Percentiles rank a stretch among this genome's conserved stretches.
These are phyloP conservation scores for Aegilops bicornis DNA, from an alignment of 176 grass and related monocot species.

Conservation along the genomic window DNA sequence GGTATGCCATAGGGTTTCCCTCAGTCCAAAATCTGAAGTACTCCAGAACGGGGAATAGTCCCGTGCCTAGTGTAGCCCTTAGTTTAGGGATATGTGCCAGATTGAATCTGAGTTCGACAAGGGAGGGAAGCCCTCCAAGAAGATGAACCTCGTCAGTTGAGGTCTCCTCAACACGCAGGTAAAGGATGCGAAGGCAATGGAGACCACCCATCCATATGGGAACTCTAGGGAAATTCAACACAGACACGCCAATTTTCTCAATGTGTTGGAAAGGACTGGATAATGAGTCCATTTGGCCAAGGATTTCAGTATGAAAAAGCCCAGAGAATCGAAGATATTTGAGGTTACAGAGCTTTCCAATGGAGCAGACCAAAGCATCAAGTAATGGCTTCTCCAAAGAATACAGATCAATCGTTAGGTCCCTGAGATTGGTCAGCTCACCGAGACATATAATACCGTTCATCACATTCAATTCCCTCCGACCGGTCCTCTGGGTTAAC, in stretches of 20 bases:
- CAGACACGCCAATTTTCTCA: fast-evolving
- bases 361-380: neutral
- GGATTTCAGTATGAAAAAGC: fast-evolving
- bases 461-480: too few relatives aligned
- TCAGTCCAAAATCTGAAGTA: fast-evolving
- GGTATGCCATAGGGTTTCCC: neutral
- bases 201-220: neutral
- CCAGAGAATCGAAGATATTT: neutral
- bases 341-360: neutral
- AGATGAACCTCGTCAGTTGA: neutral
- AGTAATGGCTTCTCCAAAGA: neutral
- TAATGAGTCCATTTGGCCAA: neutral
- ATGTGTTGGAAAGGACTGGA: neutral
- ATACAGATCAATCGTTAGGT: too few relatives aligned
- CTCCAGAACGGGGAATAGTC: neutral
- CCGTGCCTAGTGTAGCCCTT: neutral
- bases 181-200: neutral
- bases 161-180: neutral
- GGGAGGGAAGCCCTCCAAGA: neutral
- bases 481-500: too few relatives aligned
- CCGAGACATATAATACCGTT: neutral
- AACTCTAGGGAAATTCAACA: neutral
- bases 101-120: neutral
- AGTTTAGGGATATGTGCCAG: neutral
- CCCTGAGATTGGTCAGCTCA: too few relatives aligned